Evolutionary conservation across 495 filamentous ascomycete species (phyloP).

Genomic region (Pseudomonodictys pantanalensis): DNA sequence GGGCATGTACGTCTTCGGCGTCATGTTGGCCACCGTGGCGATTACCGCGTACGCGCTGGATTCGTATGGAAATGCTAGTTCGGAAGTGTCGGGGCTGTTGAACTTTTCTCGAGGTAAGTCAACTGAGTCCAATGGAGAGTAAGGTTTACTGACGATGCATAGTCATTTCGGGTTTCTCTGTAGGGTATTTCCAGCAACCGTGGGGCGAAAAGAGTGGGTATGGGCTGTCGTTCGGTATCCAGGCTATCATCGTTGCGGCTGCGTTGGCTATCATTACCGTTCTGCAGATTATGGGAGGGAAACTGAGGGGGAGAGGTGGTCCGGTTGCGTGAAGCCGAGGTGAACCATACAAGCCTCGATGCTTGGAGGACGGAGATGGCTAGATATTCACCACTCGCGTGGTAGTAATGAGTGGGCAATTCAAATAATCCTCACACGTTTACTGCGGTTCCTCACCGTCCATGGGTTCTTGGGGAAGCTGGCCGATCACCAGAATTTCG

Average conservation of each 20-base stretch:
- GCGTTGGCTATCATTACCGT: conserved; percentile 46
- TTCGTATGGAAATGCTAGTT: conserved; percentile 54
- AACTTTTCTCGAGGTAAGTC: conserved; percentile 42
- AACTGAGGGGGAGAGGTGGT: conserved; percentile 38
- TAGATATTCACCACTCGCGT: too few species aligned
- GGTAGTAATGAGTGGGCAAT: too few species aligned
- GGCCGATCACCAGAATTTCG: too few species aligned
- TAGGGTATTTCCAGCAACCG: conserved; percentile 40
- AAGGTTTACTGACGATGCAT: conserved; percentile 35
- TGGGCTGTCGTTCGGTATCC: conserved; percentile 43
- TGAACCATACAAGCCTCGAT: too few species aligned
- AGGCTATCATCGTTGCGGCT: conserved; percentile 46
- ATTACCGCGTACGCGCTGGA: conserved; percentile 61
- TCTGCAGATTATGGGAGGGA: conserved; percentile 49
- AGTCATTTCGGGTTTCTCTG: conserved; percentile 25
- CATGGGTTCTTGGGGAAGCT: too few species aligned
- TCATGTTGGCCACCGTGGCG: conserved; percentile 64
- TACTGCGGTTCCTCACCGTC: too few species aligned
- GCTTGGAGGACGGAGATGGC: too few species aligned
- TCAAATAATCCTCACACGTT: too few species aligned
- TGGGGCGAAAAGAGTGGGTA: conserved; percentile 46
- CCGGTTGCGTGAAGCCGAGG: conserved; percentile 27
- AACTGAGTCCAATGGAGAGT: not conserved
- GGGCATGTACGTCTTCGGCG: conserved; percentile 56
- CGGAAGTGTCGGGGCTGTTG: conserved; percentile 56